Conservation (phyloP, 768 basidiomycete species). For the Agaricus subrufescens region DNA sequence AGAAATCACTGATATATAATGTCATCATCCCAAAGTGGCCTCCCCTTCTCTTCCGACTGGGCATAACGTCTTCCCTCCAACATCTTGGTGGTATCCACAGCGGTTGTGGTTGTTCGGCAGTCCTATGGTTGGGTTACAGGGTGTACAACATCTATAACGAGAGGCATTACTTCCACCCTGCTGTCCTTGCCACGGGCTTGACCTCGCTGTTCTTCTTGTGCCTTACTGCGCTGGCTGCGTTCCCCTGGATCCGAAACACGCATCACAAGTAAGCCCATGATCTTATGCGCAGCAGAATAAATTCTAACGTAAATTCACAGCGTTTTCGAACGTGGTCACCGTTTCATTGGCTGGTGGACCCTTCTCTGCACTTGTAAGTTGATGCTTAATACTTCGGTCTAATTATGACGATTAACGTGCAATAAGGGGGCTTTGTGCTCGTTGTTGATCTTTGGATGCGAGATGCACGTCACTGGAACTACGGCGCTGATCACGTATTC, state of each 20-base stretch:
- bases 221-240: constrained; percentile 55
- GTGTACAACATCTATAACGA: constrained; percentile 51
- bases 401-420: neutral
- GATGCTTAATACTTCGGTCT: neutral
- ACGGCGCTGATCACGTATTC: constrained; percentile 47
- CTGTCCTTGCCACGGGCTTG: constrained; percentile 37
- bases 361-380: constrained; percentile 42
- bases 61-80: constrained; percentile 71
- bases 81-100: constrained; percentile 81
- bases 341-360: constrained; percentile 75
- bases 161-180: constrained; percentile 44
- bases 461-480: constrained; percentile 50
- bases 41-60: constrained; percentile 66
- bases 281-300: neutral
- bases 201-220: constrained; percentile 32
- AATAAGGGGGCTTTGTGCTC: constrained; percentile 59
- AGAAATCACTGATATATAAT: constrained; percentile 7
- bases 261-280: constrained; percentile 63
- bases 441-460: constrained; percentile 60
- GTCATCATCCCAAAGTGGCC: constrained; percentile 46
- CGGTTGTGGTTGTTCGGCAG: constrained; percentile 68
- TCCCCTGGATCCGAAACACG: constrained; percentile 77
- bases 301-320: constrained; percentile 25
- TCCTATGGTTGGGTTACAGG: constrained; percentile 65
- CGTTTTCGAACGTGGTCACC: constrained; percentile 76